phyloP scores from a whole-genome alignment of 441 rosid species.

The Populus hybrid region DNA sequence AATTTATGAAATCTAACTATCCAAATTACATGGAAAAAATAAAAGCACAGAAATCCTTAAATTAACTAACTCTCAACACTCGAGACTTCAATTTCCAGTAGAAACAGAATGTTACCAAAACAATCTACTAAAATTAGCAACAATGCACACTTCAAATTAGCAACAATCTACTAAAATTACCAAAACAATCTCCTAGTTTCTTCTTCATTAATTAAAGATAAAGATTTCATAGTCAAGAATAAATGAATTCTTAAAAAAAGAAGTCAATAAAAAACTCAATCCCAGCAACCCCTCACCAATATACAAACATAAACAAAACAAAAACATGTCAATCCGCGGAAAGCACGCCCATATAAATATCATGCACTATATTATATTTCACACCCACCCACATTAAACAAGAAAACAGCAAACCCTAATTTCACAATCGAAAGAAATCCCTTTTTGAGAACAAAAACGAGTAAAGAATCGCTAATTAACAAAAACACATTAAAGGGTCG shows the following conservation, averaged over 20 bases:
- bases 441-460: neutral
- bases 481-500: neutral
- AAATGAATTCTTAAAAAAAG: no score
- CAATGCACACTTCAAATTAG: neutral
- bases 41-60: neutral
- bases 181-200: no score
- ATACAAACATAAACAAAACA: neutral
- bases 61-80: neutral
- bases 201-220: no score
- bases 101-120: neutral
- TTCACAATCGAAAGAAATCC: neutral
- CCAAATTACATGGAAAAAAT: neutral
- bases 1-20: neutral
- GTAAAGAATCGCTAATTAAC: neutral
- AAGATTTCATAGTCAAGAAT: no score
- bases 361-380: no score
- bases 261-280: no score
- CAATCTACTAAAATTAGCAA: neutral
- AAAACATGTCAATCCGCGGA: neutral
- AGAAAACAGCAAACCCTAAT: neutral
- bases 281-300: no score
- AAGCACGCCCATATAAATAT: no score
- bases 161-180: no score
- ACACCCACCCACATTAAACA: no score
- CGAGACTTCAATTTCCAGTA: neutral